These are phyloP conservation scores for Teratosphaeria gauchensis DNA, from an alignment of 2,329 filamentous ascomycete species.

Conservation along the genomic window DNA sequence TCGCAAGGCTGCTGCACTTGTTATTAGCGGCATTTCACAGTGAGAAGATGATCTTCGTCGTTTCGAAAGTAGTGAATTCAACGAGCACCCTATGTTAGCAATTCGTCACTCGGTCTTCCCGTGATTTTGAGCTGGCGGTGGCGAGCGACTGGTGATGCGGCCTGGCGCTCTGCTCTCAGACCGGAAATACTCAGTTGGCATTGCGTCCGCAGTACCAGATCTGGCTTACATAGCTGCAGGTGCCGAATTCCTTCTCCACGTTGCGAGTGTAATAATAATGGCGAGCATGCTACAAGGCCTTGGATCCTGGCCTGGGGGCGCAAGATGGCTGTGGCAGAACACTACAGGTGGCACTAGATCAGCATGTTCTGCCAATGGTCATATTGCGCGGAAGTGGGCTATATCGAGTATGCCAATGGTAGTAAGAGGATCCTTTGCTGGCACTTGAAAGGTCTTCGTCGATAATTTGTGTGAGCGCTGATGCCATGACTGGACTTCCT, in stretches of 20 bases:
- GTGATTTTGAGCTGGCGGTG: no score
- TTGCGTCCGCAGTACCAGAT: no score
- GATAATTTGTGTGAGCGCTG: neutral
- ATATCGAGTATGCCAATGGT: neutral
- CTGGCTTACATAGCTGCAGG: no score
- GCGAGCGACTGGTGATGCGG: no score
- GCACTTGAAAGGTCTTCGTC: neutral
- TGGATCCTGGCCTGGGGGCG: neutral
- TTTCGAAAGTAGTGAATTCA: no score
- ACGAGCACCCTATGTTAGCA: no score
- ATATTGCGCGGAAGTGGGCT: neutral
- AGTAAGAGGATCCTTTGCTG: neutral
- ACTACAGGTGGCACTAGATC: neutral
- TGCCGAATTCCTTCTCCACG: no score
- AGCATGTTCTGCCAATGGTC: neutral
- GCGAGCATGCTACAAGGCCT: neutral
- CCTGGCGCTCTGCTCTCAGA: no score
- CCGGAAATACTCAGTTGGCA: no score
- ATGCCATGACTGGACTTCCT: neutral
- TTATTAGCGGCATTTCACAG: neutral
- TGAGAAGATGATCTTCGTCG: no score
- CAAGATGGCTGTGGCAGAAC: neutral
- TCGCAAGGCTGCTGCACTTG: neutral
- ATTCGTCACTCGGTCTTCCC: no score
- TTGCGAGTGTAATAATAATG: neutral